Evolutionary conservation across 2,329 filamentous ascomycete species (phyloP).

Genomic region (Penicillium sp.): DNA sequence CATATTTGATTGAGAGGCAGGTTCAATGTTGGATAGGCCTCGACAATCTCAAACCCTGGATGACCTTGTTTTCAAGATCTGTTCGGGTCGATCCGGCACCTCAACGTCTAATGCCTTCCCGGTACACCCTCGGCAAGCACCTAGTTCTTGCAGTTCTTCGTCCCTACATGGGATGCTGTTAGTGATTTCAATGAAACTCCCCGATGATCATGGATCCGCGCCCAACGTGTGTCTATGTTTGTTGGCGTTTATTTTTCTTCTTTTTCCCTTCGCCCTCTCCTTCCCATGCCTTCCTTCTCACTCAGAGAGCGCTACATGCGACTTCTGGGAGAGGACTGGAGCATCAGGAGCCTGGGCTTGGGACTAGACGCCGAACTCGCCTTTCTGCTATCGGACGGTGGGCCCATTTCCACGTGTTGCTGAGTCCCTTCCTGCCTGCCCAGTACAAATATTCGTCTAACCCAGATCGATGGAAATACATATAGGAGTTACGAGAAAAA

Average conservation of each 20-base stretch:
- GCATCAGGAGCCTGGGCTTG: background rate
- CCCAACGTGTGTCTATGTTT: conserved; percentile 7
- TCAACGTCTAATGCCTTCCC: background rate
- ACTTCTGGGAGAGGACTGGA: conserved; percentile 33
- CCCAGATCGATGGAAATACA: background rate
- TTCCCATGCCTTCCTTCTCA: conserved; percentile 31
- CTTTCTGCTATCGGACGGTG: background rate
- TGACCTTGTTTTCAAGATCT: background rate
- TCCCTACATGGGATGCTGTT: conserved; percentile 2
- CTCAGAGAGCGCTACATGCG: conserved; percentile 35
- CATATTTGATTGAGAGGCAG: background rate
- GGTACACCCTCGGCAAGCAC: background rate
- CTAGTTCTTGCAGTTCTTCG: conserved; percentile 1
- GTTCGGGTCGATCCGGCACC: background rate
- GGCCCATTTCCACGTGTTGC: background rate
- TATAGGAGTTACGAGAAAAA: background rate
- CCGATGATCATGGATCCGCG: conserved; percentile 8
- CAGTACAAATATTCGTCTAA: background rate
- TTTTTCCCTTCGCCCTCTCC: conserved; percentile 14
- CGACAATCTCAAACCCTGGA: background rate
- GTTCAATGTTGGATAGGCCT: background rate
- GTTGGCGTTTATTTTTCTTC: conserved; percentile 13
- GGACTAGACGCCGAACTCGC: background rate
- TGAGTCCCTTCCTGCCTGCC: background rate
- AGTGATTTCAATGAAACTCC: conserved; percentile 8